Percentiles rank a stretch among this genome's conserved stretches.
These are phyloP conservation scores for Fusarium mundagurra DNA, from an alignment of 2,329 filamentous ascomycete genomes.

Conservation along the genomic window DNA sequence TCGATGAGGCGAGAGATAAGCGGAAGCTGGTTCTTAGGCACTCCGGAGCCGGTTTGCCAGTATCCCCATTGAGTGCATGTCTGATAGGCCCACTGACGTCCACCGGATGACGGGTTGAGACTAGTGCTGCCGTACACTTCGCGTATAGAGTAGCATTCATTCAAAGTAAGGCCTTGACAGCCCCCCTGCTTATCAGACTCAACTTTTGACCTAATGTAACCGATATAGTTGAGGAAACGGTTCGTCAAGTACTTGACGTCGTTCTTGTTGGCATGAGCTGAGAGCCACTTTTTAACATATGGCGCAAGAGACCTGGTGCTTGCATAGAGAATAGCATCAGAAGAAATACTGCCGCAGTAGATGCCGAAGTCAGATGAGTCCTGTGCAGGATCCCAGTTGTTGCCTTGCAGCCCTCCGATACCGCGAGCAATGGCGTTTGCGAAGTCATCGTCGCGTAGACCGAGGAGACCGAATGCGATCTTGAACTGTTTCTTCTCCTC, in stretches of 20 bases:
- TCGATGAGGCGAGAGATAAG: conserved; percentile 77
- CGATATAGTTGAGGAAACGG: conserved; percentile 63
- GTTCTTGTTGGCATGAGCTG: conserved; percentile 52
- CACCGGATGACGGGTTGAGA: conserved; percentile 28
- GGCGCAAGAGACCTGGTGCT: conserved; percentile 49
- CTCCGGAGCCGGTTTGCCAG: conserved; percentile 76
- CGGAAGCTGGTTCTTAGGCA: conserved; percentile 70
- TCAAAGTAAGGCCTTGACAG: conserved; percentile 41
- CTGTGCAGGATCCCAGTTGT: conserved; percentile 64
- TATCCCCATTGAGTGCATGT: conserved; percentile 78
- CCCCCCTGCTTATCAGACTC: conserved; percentile 28
- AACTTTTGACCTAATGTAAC: conserved; percentile 52
- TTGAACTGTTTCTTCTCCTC: conserved; percentile 59
- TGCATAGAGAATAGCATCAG: conserved; percentile 53
- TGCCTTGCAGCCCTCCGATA: conserved; percentile 56
- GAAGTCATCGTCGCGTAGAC: conserved; percentile 60
- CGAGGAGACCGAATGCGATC: conserved; percentile 57
- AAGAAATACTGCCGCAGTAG: conserved; percentile 61
- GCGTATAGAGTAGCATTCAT: conserved; percentile 47
- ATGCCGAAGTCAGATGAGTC: conserved; percentile 54
- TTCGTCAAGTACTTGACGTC: conserved; percentile 52
- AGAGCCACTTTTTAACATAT: conserved; percentile 53
- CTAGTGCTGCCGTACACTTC: conserved; percentile 32
- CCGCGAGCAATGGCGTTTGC: conserved; percentile 54
- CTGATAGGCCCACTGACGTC: conserved; percentile 62